Base-by-base conservation (phyloP, 169 alveolate species). In the Plasmodium vivax region DNA sequence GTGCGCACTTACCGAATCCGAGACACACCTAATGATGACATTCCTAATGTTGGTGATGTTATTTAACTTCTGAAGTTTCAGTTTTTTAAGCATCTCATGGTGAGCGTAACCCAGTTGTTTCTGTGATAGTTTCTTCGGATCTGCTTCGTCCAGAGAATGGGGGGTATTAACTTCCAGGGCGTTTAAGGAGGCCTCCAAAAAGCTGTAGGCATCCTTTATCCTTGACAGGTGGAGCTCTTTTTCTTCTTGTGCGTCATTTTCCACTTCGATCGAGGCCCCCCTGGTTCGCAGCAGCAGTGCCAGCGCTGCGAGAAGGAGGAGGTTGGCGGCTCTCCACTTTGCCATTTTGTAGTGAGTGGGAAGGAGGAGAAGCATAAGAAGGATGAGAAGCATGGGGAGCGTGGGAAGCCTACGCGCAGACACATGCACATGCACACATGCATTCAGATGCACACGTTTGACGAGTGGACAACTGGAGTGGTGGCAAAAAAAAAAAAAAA, bases 1-100 rank as follows among this genome's bases (percentile, higher is more conserved):
- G 41, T 68, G 3, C n/a, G 43, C 77, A 68, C 77, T 68, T 85
- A 85, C 93, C 80, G 85, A 34, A n/a, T 85, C 54, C 10, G 45
- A 16, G 58, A 85, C 43, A 27, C 93, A 73, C 36, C 80, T 75
- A 30, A 23, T 47, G 30, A 85, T 54, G 23, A 47, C 0, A 0
- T 45, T 23, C 23, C 80, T 73, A 2, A 85, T 19, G 16, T 85
- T 56, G 27, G 80, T 23, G 30, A 85, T 85, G 14, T 27, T 54
- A 36, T 34, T 10, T 8, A 85, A 23, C 10, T 74, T 85, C 14
- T 27, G 47, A 85, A 54, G n/a, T 47, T 51, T 56, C 43, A 85
- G 54, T 34, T 74, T 54, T n/a, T 74, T 85, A 1, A 85, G 7
- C 5, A 85, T 43, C 62, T 74, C 72, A 54, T 85, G 93, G n/a